Conservation (phyloP, 768 basidiomycete genomes). For the Rhizopogon vesiculosus region DNA sequence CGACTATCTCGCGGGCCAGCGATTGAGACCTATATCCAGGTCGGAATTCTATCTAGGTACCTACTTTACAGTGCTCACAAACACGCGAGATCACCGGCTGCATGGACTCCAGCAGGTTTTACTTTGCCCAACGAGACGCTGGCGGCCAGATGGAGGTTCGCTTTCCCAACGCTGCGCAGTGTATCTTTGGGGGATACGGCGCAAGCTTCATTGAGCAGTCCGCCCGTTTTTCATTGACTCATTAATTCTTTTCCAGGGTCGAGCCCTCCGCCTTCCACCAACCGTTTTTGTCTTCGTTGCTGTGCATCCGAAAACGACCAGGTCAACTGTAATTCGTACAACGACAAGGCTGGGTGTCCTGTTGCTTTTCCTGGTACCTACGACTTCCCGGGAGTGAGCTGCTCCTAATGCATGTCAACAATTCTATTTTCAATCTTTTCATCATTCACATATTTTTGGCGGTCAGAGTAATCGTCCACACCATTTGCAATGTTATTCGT, state of each 20-base stretch:
- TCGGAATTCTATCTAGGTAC: conserved; percentile 6
- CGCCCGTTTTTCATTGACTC: conserved; percentile 10
- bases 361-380: conserved; percentile 42
- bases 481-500: neutral
- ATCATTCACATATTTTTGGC: neutral
- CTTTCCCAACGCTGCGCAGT: conserved; percentile 50
- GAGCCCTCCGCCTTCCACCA: conserved; percentile 38
- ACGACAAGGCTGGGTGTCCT: conserved; percentile 39
- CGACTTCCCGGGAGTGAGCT: conserved; percentile 35
- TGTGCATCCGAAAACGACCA: conserved; percentile 39
- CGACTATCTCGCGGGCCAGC: conserved; percentile 25
- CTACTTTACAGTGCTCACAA: neutral
- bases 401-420: conserved; percentile 19
- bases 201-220: conserved; percentile 50
- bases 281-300: conserved; percentile 47
- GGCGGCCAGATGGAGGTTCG: conserved; percentile 49
- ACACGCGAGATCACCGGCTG: conserved; percentile 36
- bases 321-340: conserved; percentile 46
- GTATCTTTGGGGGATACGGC: conserved; percentile 45
- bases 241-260: conserved; percentile 26
- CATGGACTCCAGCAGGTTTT: conserved; percentile 23
- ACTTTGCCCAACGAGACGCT: conserved; percentile 30
- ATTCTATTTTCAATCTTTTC: neutral
- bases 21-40: conserved; percentile 39
- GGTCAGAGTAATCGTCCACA: neutral